Base-by-base conservation (phyloP, 345 rosid species). In the Moringa oleifera region DNA sequence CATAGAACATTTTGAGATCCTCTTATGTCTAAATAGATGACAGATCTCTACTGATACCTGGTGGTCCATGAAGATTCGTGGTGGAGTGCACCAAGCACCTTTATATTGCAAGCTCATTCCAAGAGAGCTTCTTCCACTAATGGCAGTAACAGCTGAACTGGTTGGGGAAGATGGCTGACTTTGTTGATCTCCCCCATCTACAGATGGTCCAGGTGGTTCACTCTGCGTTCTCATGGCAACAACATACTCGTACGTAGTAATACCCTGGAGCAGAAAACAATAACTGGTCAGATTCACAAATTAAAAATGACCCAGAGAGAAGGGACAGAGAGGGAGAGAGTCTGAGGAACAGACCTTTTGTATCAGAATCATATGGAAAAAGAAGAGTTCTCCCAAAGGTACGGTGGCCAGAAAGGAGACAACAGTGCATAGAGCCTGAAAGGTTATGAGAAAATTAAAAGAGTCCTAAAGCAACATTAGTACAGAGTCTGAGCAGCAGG, bases 61-160 rank as follows among this genome's bases (percentile, higher is more conserved):
- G 77, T 84, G 86, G 58, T 90, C 97, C 97, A 93, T 83, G 88
- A 90, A 90, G 71, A 93, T 84, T 79, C 96, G 81, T 60, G 98
- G 98, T 73, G 97, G 97, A 11, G 97, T 93, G 73, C 98, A 93
- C 91, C 94, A 86, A 66, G 87, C 87, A 51, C 90, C 96, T 75
- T 77, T 87, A 71, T 88, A 86, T 55, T 86, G 94, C 86, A 93
- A 78, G 70, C 87, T 73, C 80, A 74, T 79, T 62, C 92, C 96
- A 7, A 90, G 82, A 58, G 98, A 93, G 82, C 94, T 93, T 76
- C 94, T 83, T 59, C 90, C 96, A 52, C 98, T 93, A 20, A 64
- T 51, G 18, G 90, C 90, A 18, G 98, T 89, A 60, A 90, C 82
- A 64, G 91, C 93, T 6, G 98, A 88, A 72, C 94, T 77, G 37